Conservation (phyloP, 257 asterid species). For the Perilla frutescens region DNA sequence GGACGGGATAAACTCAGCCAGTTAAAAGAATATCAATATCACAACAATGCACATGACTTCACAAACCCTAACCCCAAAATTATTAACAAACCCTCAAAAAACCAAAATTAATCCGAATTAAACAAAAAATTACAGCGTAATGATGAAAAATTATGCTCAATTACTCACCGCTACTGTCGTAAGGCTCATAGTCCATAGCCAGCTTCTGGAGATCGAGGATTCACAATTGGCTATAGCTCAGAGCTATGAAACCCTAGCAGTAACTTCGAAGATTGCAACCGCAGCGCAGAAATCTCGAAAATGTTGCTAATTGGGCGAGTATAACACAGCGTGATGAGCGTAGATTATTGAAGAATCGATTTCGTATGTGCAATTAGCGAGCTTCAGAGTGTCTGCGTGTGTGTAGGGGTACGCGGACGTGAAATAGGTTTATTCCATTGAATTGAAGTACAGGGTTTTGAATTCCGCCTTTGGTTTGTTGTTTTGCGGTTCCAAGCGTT, state of each 20-base stretch:
- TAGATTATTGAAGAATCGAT: constrained; percentile 29
- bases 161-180: constrained; percentile 80
- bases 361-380: constrained; percentile 34
- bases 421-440: constrained; percentile 43
- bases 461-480: constrained; percentile 37
- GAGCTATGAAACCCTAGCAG: constrained; percentile 40
- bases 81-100: constrained; percentile 20
- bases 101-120: constrained; percentile 1
- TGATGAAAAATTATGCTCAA: constrained; percentile 1
- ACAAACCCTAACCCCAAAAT: constrained; percentile 41
- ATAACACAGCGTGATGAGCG: constrained; percentile 28
- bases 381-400: constrained; percentile 27
- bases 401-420: constrained; percentile 62
- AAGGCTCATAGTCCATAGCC: constrained; percentile 85
- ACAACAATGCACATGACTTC: constrained; percentile 36
- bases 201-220: constrained; percentile 45
- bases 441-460: constrained; percentile 29
- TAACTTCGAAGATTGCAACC: neutral
- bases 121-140: neutral
- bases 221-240: constrained; percentile 30
- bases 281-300: constrained; percentile 2
- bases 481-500: constrained; percentile 25
- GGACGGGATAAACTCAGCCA: constrained; percentile 19
- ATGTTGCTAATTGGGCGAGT: constrained; percentile 28
- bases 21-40: neutral